Base-by-base conservation (phyloP, 257 asterid genomes). In the Osmanthus fragrans region DNA sequence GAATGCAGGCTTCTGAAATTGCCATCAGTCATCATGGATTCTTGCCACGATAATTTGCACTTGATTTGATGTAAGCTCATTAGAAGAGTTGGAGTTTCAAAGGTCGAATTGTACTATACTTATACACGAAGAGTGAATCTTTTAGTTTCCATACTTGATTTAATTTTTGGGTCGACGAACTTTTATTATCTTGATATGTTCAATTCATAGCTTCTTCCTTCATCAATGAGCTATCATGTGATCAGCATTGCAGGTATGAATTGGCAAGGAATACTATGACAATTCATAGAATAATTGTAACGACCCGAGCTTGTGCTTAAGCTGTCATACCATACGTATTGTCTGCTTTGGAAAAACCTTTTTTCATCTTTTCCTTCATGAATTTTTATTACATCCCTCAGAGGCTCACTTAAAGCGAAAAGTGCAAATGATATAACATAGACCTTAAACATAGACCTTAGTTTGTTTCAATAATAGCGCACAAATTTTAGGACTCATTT, bases 11-110 rank as follows among this genome's bases (percentile, higher is more conserved):
- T 63, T 95, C 93, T 63, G 99, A 95, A 81, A 82, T 87, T 72
- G 90, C 97, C 77, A 83, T 95, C 78, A 85, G 78, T 68, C 85
- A 82, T 40, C 97, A 90, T 84, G 99, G 99, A 23, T 93, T 95
- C 89, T 80, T 95, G 88, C 80, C 79, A 9, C 39, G 91, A 73
- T 93, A 86, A 85, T 78, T 34, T n/a, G 67, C 65, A 39, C 58
- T 56, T 3, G 68, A 39, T 78, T 49, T 58, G 32, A 45, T 40
- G 73, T 7, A 23, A 16, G 19, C 39, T 27, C 33, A 15, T 1
- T 45, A 4, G n/a, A 45, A 45, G 15, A 42, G 51, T 76, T 45
- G 32, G 25, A 37, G 36, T 77, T 67, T n/a, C 30, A 33, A 73
- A 21, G 65, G 21, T 42, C 66, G 23, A 3, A n/a, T 54, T 6